Evolutionary conservation across 2,329 filamentous ascomycete species (phyloP).

Genomic region (Zymoseptoria ardabiliae): DNA sequence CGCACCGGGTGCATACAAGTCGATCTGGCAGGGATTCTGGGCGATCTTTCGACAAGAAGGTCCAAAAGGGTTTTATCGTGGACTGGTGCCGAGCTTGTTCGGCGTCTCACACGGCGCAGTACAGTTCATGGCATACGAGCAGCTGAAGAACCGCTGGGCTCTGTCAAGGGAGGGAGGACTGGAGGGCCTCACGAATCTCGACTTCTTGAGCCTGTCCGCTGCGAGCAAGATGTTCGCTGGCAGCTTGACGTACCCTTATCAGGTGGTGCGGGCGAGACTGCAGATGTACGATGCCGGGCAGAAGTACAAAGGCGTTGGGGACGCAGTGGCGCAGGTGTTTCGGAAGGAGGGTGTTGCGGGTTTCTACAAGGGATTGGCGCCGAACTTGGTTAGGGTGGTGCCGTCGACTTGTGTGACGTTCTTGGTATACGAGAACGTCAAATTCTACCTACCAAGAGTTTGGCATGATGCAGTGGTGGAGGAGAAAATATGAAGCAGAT

Average conservation of each 20-base stretch:
- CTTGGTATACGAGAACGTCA: constrained; percentile 91
- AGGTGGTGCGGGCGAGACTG: constrained; percentile 79
- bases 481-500: background rate
- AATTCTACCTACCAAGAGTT: constrained; percentile 54
- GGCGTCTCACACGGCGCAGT: constrained; percentile 89
- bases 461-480: constrained; percentile 1
- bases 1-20: constrained; percentile 70
- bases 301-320: constrained; percentile 63
- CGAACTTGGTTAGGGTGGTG: constrained; percentile 82
- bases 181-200: constrained; percentile 56
- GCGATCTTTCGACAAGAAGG: constrained; percentile 67
- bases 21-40: constrained; percentile 62
- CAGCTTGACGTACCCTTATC: constrained; percentile 88
- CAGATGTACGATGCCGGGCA: constrained; percentile 80
- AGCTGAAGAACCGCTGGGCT: constrained; percentile 56
- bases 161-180: constrained; percentile 28
- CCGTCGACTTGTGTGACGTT: constrained; percentile 96
- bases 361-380: constrained; percentile 86
- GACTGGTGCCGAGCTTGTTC: constrained; percentile 71
- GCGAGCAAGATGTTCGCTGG: constrained; percentile 80
- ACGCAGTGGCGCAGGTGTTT: constrained; percentile 70
- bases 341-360: constrained; percentile 68
- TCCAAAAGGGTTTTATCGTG: constrained; percentile 74
- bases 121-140: constrained; percentile 93
- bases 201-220: constrained; percentile 74